Evolutionary conservation across 2,329 filamentous ascomycete species (phyloP), one percentile per base, ranked within the genome.

Genomic region (Apiospora koreana): DNA sequence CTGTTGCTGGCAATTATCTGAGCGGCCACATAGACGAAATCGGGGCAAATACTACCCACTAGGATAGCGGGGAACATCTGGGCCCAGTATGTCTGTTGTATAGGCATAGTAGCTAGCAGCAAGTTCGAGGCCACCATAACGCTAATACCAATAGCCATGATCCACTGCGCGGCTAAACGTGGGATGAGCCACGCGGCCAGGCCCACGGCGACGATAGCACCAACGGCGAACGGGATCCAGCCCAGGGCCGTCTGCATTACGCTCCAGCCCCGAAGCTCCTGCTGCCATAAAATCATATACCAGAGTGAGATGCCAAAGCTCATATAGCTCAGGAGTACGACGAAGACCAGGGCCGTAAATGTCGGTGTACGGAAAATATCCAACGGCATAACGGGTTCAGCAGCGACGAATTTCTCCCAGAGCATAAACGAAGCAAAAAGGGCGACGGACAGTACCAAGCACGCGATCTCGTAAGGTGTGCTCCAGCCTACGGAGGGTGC

Each of bases 1-100:
- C 81, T 82, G 69, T 88, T 87, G 69, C 86, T 87, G 0, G 86
- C 84, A 68, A 88, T 86, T 4, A 88, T 85, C 71, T 88, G 85
- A 0, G 85, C 85, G 83, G 64, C 70, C 10, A 70, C 71, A 25
- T 48, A 62, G 35, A 71, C 71, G 16, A 74, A 62, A 23, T 74
- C 72, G 31, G 70, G 69, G n/a, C 68, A 71, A 62, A 80, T 81
- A 0, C 76, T 71, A 28, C 78, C 76, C 3, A 81, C 70, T 3
- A 82, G 71, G 14, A 79, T n/a, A n/a, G n/a, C n/a, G n/a, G n/a
- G n/a, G n/a, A n/a, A n/a, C n/a, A n/a, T n/a, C n/a, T n/a, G n/a
- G n/a, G n/a, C n/a, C n/a, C n/a, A n/a, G n/a, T n/a, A n/a, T n/a
- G n/a, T n/a, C n/a, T n/a, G n/a, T n/a, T n/a, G n/a, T n/a, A n/a